Conservation (phyloP, 306 rosid species). For the Delonix regia region DNA sequence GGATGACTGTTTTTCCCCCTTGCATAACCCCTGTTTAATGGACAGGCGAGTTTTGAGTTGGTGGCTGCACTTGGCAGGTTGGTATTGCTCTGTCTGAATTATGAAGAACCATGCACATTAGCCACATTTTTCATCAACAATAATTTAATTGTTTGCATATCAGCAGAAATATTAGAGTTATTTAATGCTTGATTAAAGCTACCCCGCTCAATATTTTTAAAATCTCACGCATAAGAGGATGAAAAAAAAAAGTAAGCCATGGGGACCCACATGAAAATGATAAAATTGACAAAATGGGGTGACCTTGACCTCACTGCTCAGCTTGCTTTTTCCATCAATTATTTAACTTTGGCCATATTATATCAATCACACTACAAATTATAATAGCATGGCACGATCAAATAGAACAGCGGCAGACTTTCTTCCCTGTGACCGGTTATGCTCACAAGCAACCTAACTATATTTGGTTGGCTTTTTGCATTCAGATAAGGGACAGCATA, state of each 20-base stretch:
- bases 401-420: background rate
- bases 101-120: background rate
- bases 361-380: constrained; percentile 38
- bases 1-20: background rate
- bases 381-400: constrained; percentile 9
- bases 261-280: constrained; percentile 46
- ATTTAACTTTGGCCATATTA: constrained; percentile 35
- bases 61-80: background rate
- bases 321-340: constrained; percentile 40
- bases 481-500: background rate
- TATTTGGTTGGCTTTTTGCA: constrained; percentile 3
- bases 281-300: constrained; percentile 32
- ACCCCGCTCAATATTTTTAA: constrained; percentile 33
- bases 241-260: constrained; percentile 24
- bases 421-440: background rate
- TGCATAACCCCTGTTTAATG: background rate
- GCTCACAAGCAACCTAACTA: constrained; percentile 1
- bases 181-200: constrained; percentile 29
- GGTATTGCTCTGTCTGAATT: background rate
- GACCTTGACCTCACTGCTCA: constrained; percentile 40
- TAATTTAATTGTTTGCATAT: background rate
- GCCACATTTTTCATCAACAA: background rate
- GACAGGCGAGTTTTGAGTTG: background rate
- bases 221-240: constrained; percentile 37
- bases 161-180: background rate